Evolutionary conservation across 768 basidiomycete genomes (phyloP).

Genomic region (Tulasnella calospora): DNA sequence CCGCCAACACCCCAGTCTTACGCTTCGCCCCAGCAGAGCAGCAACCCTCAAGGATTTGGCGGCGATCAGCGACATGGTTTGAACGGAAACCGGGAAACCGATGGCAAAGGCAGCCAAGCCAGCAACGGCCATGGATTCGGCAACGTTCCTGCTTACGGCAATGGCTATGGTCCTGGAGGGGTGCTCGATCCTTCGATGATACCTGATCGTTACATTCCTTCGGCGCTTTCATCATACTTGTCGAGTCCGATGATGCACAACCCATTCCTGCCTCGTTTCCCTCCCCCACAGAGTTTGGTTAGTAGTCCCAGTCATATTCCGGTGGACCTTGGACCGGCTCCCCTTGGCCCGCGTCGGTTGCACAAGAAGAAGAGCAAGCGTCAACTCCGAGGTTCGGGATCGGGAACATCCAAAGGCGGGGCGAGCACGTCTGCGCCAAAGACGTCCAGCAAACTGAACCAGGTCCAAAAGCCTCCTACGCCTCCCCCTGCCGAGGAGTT

Average conservation of each 20-base stretch:
- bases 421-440: not conserved
- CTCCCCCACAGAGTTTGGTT: conserved; percentile 13
- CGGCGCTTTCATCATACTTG: conserved; percentile 21
- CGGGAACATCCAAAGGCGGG: not conserved
- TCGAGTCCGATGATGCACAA: conserved; percentile 26
- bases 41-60: not conserved
- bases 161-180: conserved; percentile 16
- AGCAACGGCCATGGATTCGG: conserved; percentile 4
- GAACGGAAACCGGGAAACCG: not conserved
- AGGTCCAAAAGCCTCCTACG: not conserved
- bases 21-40: conserved; percentile 1
- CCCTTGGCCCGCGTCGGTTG: not conserved
- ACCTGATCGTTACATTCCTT: conserved; percentile 25
- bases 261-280: conserved; percentile 28
- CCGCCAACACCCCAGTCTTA: conserved; percentile 27
- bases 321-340: conserved; percentile 11
- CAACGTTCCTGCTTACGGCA: conserved; percentile 11
- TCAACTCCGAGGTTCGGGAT: not conserved
- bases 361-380: conserved; percentile 22
- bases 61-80: not conserved
- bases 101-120: not conserved
- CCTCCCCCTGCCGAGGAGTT: not conserved
- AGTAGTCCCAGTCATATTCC: not conserved
- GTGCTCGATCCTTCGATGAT: conserved; percentile 18
- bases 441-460: not conserved